A percentile compares a stretch with the other conserved stretches of the same genome.
phyloP scores from a whole-genome alignment of 1,139 yeast species.

The Hyphopichia fennica region DNA sequence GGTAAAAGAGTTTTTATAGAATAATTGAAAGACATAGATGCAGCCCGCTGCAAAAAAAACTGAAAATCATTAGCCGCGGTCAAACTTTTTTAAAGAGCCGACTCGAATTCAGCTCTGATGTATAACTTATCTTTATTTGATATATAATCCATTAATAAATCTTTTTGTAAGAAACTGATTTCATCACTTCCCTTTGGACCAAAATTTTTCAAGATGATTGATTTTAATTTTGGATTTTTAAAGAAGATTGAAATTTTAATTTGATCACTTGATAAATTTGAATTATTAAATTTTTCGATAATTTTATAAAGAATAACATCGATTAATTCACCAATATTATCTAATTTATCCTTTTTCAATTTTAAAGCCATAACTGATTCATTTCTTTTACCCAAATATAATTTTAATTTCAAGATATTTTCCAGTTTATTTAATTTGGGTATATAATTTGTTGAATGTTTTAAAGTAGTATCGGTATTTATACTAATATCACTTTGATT shows the following conservation, averaged over 20 bases:
- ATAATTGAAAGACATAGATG: too few species aligned
- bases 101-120: constrained; percentile 17
- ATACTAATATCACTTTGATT: not conserved
- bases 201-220: constrained; percentile 22
- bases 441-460: not conserved
- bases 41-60: not conserved
- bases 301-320: constrained; percentile 23
- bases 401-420: constrained; percentile 19
- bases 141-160: constrained; percentile 27
- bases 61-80: not conserved
- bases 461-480: not conserved
- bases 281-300: constrained; percentile 15
- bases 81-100: too few species aligned
- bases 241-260: constrained; percentile 24
- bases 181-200: not conserved
- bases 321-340: constrained; percentile 23
- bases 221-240: constrained; percentile 22
- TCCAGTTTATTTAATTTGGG: constrained; percentile 3
- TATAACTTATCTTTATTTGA: constrained; percentile 26
- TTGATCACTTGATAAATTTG: constrained; percentile 9
- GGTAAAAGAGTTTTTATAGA: too few species aligned
- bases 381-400: constrained; percentile 11
- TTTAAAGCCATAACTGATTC: constrained; percentile 19
- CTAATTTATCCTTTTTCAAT: constrained; percentile 27
- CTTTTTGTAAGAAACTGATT: constrained; percentile 10